Conservation (phyloP, 164 flowering plant genomes). For the Berberis thunbergii region DNA sequence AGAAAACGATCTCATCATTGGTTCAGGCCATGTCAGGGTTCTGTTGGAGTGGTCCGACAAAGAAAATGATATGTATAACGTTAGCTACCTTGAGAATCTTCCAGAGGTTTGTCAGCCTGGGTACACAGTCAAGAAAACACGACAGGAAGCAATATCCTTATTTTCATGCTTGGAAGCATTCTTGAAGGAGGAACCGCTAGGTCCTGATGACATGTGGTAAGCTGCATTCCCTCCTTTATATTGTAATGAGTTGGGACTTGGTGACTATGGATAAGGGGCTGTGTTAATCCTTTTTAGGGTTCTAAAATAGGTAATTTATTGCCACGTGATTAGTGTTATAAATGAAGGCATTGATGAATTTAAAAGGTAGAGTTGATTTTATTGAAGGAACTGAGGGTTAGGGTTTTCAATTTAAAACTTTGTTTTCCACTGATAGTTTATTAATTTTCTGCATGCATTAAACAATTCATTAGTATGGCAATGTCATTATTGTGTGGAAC, state of each 20-base stretch:
- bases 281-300: no score
- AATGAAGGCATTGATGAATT: no score
- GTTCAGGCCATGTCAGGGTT: constrained; percentile 33
- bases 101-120: constrained; percentile 78
- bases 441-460: no score
- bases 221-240: not conserved
- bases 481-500: not conserved
- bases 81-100: constrained; percentile 60
- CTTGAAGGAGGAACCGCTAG: constrained; percentile 89
- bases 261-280: not conserved
- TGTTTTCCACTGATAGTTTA: no score
- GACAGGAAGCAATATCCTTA: constrained; percentile 71
- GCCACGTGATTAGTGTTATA: no score
- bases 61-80: constrained; percentile 60
- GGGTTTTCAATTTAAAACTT: no score
- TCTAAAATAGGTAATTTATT: no score
- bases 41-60: constrained; percentile 77
- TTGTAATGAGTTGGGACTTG: not conserved
- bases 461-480: no score
- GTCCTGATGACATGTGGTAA: constrained; percentile 98
- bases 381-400: no score
- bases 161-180: constrained; percentile 96
- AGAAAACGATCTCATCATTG: constrained; percentile 32
- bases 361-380: no score
- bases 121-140: constrained; percentile 51